A percentile compares a stretch with the other conserved stretches of the same genome.
phyloP scores from a whole-genome alignment of 106 monocot genomes.

The Platanthera guangdongensis region DNA sequence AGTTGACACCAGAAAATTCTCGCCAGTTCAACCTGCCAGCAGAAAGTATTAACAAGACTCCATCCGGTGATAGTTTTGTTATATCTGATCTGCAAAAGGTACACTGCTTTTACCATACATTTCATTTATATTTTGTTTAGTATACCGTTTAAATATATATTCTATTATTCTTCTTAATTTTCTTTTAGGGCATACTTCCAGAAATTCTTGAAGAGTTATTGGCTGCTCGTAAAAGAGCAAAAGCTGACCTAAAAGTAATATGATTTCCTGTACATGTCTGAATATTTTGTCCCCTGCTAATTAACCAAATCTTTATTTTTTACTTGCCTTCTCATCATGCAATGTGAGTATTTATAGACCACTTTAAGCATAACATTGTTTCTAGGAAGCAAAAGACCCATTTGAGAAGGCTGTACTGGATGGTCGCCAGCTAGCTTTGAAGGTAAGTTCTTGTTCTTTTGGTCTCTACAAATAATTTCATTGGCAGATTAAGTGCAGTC shows the following conservation, averaged over 20 bases:
- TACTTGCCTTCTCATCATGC: not conserved
- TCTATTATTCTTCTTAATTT: not conserved
- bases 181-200: slow-evolving; percentile 85
- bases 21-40: slow-evolving; percentile 68
- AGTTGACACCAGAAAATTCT: slow-evolving; percentile 84
- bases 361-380: slow-evolving; percentile 4
- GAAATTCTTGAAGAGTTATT: slow-evolving; percentile 98
- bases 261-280: not conserved
- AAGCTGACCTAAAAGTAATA: slow-evolving; percentile 94
- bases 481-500: not conserved
- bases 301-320: not conserved
- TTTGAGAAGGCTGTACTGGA: slow-evolving; percentile 96
- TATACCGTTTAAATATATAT: not conserved
- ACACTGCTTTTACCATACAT: slow-evolving; percentile 5
- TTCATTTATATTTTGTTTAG: not conserved
- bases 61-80: slow-evolving; percentile 94
- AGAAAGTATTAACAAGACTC: slow-evolving; percentile 80
- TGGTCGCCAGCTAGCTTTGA: slow-evolving; percentile 94
- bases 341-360: not conserved
- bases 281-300: not conserved
- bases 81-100: slow-evolving; percentile 92
- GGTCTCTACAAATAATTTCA: not conserved
- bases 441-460: slow-evolving; percentile 38
- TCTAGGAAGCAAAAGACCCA: slow-evolving; percentile 98
- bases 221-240: slow-evolving; percentile 98